Conservation (phyloP, 2,329 filamentous ascomycete species). For the Fusarium transvaalense region DNA sequence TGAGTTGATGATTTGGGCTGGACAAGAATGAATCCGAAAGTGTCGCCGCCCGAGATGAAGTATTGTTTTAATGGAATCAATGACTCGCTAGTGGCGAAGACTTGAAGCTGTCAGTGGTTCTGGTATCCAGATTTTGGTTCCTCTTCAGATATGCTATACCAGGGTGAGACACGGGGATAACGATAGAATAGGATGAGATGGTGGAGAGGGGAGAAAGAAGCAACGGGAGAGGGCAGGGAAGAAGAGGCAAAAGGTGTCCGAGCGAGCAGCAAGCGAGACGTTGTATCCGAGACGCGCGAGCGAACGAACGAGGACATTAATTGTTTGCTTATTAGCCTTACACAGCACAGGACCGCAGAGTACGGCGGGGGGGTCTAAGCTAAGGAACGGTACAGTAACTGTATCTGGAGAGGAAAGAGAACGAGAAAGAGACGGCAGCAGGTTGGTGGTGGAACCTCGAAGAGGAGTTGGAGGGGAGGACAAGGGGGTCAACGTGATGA, state of each 20-base stretch:
- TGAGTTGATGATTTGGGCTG: slow-evolving; percentile 1
- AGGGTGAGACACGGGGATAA: slow-evolving; percentile 12
- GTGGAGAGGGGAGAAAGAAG: slow-evolving; percentile 16
- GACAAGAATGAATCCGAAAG: not conserved
- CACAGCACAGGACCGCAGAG: slow-evolving; percentile 32
- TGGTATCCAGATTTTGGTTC: slow-evolving; percentile 26
- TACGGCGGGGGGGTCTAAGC: slow-evolving; percentile 25
- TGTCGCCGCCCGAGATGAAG: slow-evolving; percentile 8
- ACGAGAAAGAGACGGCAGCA: slow-evolving; percentile 41
- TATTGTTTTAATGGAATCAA: slow-evolving; percentile 17
- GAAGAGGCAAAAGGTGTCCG: slow-evolving; percentile 17
- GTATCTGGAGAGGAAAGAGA: slow-evolving; percentile 5
- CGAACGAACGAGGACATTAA: slow-evolving; percentile 34
- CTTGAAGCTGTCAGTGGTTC: slow-evolving; percentile 6
- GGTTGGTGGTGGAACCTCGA: slow-evolving; percentile 45
- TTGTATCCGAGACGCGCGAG: slow-evolving; percentile 29
- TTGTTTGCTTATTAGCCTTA: slow-evolving; percentile 49
- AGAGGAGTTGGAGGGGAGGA: slow-evolving; percentile 45
- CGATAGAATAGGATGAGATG: slow-evolving; percentile 5
- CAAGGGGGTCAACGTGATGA: slow-evolving; percentile 43
- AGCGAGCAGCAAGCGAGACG: slow-evolving; percentile 11
- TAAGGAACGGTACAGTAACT: slow-evolving; percentile 4
- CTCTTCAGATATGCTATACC: slow-evolving; percentile 15
- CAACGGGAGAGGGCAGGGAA: slow-evolving; percentile 16
- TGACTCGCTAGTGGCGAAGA: slow-evolving; percentile 23